A percentile compares a stretch with the other conserved stretches of the same genome.
These are phyloP conservation scores for Alternaria sp. DNA, from an alignment of 2,329 filamentous ascomycete genomes.

Conservation along the genomic window DNA sequence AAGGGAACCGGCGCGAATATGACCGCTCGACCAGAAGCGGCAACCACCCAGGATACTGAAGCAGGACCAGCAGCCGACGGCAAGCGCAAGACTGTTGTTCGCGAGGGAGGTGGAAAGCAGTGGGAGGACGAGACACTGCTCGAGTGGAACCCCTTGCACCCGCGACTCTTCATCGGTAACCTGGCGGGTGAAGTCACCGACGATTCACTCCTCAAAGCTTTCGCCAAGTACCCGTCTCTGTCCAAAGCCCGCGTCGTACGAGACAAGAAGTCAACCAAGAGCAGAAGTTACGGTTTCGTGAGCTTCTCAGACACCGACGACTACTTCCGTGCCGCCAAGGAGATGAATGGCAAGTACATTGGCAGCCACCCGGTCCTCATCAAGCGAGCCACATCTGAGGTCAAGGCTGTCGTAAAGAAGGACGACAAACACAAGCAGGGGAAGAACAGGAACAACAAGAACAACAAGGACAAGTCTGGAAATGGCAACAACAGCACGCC, in stretches of 20 bases:
- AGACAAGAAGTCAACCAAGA: constrained; percentile 95
- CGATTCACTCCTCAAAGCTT: constrained; percentile 92
- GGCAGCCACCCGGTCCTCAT: constrained; percentile 92
- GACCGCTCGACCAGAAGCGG: constrained; percentile 44
- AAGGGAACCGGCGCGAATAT: constrained; percentile 53
- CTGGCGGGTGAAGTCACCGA: constrained; percentile 97
- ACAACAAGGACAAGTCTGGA: constrained; percentile 36
- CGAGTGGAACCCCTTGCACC: constrained; percentile 95
- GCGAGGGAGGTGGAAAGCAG: constrained; percentile 86
- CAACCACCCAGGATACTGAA: constrained; percentile 52
- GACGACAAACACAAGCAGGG: constrained; percentile 49
- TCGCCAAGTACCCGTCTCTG: constrained; percentile 83
- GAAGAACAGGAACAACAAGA: constrained; percentile 59
- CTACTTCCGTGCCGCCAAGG: constrained; percentile 93
- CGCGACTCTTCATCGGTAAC: constrained; percentile 95
- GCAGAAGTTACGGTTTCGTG: constrained; percentile 95
- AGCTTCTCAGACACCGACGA: constrained; percentile 95
- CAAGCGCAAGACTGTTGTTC: constrained; percentile 84
- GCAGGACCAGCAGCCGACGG: constrained; percentile 59
- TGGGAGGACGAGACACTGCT: constrained; percentile 90
- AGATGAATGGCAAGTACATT: constrained; percentile 99
- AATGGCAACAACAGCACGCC: constrained; percentile 13
- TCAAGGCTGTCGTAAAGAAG: constrained; percentile 73
- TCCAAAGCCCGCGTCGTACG: constrained; percentile 92
- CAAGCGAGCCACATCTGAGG: constrained; percentile 88